Conservation (phyloP, 2,329 filamentous ascomycete species). For the Trichoderma oligosporum region DNA sequence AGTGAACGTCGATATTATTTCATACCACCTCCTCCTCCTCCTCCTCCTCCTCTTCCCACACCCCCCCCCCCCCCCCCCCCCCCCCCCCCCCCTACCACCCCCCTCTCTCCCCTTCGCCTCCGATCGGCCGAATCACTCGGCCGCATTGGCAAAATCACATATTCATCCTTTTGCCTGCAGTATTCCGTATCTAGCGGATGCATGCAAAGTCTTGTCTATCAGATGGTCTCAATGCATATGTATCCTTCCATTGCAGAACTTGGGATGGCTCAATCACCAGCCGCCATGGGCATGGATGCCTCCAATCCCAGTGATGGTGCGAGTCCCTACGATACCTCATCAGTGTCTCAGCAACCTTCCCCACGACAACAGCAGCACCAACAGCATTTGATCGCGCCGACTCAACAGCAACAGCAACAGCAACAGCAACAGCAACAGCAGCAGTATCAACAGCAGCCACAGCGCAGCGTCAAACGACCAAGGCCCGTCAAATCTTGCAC, state of each 20-base stretch:
- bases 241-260: conserved; percentile 13
- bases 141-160: background rate
- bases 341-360: conserved; percentile 17
- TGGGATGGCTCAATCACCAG: conserved; percentile 1
- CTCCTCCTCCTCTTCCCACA: too few relatives aligned
- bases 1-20: background rate
- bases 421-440: conserved; percentile 28
- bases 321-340: conserved; percentile 16
- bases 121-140: conserved; percentile 15
- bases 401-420: conserved; percentile 30
- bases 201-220: background rate
- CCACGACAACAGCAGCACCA: conserved; percentile 29
- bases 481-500: conserved; percentile 55
- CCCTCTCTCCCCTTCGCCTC: background rate
- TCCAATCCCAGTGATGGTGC: conserved; percentile 18
- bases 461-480: conserved; percentile 50
- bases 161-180: background rate
- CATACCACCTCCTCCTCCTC: background rate
- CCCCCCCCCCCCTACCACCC: too few relatives aligned
- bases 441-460: conserved; percentile 30
- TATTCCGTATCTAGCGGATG: background rate
- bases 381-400: conserved; percentile 23
- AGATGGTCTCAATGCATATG: conserved; percentile 16
- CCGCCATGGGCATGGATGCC: conserved; percentile 19
- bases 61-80: background rate